phyloP scores from a whole-genome alignment of 1,284 basidiomycete genomes.

The Microbotryum violaceum region DNA sequence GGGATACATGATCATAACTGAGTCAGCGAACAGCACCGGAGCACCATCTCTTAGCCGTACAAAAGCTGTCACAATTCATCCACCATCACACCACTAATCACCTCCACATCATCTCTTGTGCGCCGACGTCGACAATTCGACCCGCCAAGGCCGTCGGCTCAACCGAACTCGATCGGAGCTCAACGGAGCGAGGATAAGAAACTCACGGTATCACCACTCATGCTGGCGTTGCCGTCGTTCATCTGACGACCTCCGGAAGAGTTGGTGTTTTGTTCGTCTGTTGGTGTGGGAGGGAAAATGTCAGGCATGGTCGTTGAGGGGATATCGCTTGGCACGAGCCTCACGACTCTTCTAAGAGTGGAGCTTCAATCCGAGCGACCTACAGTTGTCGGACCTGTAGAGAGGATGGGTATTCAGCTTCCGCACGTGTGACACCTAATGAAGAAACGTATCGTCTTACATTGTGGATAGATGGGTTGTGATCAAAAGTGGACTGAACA shows the following conservation, averaged over 20 bases:
- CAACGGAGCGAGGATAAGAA: not conserved
- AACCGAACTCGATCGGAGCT: not conserved
- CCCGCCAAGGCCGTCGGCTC: not conserved
- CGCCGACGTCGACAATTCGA: not conserved
- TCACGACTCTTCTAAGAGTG: not conserved
- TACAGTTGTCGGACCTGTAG: not conserved
- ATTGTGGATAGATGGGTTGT: too few species aligned
- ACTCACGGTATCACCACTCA: slow-evolving; percentile 28
- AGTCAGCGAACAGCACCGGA: not conserved
- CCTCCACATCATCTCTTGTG: not conserved
- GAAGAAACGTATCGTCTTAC: too few species aligned
- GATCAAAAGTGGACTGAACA: too few species aligned
- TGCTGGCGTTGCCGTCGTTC: slow-evolving; percentile 13
- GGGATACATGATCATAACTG: too few species aligned
- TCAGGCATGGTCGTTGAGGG: not conserved
- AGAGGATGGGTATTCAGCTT: too few species aligned
- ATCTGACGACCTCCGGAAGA: slow-evolving; percentile 22
- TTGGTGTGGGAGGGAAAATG: too few species aligned
- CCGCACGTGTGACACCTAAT: too few species aligned
- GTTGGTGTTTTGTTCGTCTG: not conserved
- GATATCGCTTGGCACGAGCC: not conserved
- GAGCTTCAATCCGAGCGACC: not conserved
- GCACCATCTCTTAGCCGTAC: not conserved
- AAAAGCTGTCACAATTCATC: not conserved
- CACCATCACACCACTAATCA: too few species aligned